Percentiles rank a stretch among this genome's conserved stretches.
These are phyloP conservation scores for Lineolata rhizophorae DNA, from an alignment of 495 filamentous ascomycete species.

Conservation along the genomic window DNA sequence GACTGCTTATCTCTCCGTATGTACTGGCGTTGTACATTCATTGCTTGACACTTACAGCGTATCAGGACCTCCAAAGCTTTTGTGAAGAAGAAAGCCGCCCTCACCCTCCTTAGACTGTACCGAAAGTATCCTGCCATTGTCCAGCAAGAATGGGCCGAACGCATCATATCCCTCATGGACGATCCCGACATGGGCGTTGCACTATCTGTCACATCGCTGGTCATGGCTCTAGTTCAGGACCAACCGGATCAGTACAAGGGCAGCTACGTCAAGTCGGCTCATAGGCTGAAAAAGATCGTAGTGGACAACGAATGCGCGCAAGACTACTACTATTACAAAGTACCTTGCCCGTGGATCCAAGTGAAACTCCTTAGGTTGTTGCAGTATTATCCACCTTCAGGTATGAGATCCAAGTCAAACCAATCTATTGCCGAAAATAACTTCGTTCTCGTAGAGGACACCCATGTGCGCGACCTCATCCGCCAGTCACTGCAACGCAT, in stretches of 20 bases:
- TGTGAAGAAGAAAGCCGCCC: conserved; percentile 96
- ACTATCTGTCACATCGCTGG: conserved; percentile 82
- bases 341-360: conserved; percentile 97
- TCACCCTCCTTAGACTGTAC: conserved; percentile 89
- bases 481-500: conserved; percentile 80
- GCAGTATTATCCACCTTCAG: conserved; percentile 91
- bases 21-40: conserved; percentile 17
- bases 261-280: conserved; percentile 80
- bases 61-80: conserved; percentile 82
- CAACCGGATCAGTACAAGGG: conserved; percentile 84
- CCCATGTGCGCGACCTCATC: conserved; percentile 75
- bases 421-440: neutral
- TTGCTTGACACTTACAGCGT: too few species aligned
- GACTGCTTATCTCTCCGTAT: conserved; percentile 86
- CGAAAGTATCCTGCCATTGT: conserved; percentile 86
- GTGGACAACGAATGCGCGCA: conserved; percentile 68
- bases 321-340: conserved; percentile 96
- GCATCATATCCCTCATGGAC: conserved; percentile 97
- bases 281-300: conserved; percentile 66
- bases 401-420: conserved; percentile 32
- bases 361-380: conserved; percentile 78
- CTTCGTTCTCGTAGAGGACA: conserved; percentile 41
- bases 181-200: conserved; percentile 88
- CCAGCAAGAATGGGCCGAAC: conserved; percentile 87
- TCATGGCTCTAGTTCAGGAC: conserved; percentile 91